Percentiles rank a stretch among this genome's conserved stretches.
phyloP scores from a whole-genome alignment of 306 rosid species.

The Cucumis hystrix region DNA sequence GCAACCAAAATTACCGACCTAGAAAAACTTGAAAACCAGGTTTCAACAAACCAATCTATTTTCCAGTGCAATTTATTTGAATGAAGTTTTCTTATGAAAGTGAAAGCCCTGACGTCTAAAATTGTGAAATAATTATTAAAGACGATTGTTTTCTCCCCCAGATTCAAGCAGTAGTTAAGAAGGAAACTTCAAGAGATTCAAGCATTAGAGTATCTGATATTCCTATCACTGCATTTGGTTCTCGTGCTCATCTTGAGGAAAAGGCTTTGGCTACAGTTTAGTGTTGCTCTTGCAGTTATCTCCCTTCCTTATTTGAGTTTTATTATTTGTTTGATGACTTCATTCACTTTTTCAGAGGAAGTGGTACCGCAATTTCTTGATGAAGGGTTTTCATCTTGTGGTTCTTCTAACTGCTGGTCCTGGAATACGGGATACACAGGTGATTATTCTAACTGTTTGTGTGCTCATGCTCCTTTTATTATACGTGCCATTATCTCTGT shows the following conservation, averaged over 20 bases:
- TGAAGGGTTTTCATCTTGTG: slow-evolving; percentile 96
- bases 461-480: background rate
- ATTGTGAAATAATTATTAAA: background rate
- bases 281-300: slow-evolving; percentile 11
- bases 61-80: background rate
- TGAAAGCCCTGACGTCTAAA: background rate
- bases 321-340: slow-evolving; percentile 9
- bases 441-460: slow-evolving; percentile 6
- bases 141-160: slow-evolving; percentile 6
- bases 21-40: slow-evolving; percentile 92
- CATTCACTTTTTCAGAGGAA: slow-evolving; percentile 50
- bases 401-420: slow-evolving; percentile 94
- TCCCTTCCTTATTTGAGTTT: background rate
- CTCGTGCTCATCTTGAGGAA: slow-evolving; percentile 93
- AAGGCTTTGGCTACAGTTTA: slow-evolving; percentile 82
- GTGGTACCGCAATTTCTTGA: slow-evolving; percentile 88
- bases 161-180: slow-evolving; percentile 49
- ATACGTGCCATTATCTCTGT: background rate
- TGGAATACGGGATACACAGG: slow-evolving; percentile 95
- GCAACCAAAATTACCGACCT: slow-evolving; percentile 79
- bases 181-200: slow-evolving; percentile 34
- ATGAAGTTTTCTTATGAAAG: background rate
- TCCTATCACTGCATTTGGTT: slow-evolving; percentile 79
- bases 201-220: slow-evolving; percentile 59
- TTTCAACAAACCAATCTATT: slow-evolving; percentile 6